A percentile compares a stretch with the other conserved stretches of the same genome.
Conservation (phyloP, 148 eudicot genomes). For the Cornus suecica region DNA sequence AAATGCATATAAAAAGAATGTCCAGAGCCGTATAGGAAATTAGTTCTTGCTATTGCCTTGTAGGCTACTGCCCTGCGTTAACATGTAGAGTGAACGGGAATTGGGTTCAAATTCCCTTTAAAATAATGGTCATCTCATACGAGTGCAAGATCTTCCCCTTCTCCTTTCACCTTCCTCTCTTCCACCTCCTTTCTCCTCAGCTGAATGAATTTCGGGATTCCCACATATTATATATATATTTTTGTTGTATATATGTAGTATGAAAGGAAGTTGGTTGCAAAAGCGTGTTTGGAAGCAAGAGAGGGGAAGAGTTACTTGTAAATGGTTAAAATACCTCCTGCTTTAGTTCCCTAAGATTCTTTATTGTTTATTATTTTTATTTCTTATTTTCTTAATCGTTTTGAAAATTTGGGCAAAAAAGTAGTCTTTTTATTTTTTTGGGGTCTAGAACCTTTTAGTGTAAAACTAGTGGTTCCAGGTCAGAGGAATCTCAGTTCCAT, state of each 20-base stretch:
- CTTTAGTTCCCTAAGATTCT: not conserved
- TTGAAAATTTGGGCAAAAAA: not conserved
- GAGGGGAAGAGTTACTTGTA: not conserved
- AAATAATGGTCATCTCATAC: not conserved
- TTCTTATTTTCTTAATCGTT: not conserved
- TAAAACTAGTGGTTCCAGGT: not conserved
- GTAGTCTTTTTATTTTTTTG: not conserved
- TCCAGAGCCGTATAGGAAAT: no score
- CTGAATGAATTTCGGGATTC: not conserved
- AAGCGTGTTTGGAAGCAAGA: not conserved
- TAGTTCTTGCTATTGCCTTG: not conserved
- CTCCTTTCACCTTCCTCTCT: not conserved
- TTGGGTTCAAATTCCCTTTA: not conserved
- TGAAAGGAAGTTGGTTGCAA: no score
- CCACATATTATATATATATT: not conserved
- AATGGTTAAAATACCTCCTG: not conserved
- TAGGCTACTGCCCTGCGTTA: not conserved
- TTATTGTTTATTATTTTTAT: no score
- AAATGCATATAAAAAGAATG: no score
- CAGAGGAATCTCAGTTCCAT: not conserved
- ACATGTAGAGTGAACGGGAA: not conserved
- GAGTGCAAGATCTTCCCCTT: not conserved
- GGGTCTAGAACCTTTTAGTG: not conserved
- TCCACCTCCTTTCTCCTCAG: not conserved
- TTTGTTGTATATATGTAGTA: not conserved